Percentiles rank a stretch among this genome's conserved stretches.
These are phyloP conservation scores for Epichloe glyceriae DNA, from an alignment of 2,329 filamentous ascomycete species.

Conservation along the genomic window DNA sequence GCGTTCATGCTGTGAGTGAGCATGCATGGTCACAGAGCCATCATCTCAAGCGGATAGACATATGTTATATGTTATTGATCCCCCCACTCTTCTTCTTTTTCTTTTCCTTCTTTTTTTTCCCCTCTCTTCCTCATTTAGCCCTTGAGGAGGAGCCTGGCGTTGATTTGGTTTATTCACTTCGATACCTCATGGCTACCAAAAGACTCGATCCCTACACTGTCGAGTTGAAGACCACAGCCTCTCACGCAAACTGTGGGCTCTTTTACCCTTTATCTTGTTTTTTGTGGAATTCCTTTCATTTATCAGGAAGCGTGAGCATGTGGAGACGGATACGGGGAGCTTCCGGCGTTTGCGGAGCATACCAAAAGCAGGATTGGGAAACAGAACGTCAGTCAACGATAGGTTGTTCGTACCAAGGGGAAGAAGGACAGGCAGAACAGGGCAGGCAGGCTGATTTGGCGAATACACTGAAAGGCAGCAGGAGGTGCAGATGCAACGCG, in stretches of 20 bases:
- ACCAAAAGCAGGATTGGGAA: conserved; percentile 4
- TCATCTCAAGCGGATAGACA: too few species aligned
- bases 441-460: background rate
- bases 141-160: background rate
- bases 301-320: background rate
- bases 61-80: background rate
- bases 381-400: background rate
- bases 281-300: background rate
- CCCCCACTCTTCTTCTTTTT: background rate
- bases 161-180: background rate
- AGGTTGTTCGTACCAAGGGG: background rate
- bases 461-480: background rate
- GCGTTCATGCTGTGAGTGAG: background rate
- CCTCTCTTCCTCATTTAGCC: background rate
- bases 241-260: background rate
- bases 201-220: background rate
- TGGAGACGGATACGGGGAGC: background rate
- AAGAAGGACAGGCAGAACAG: background rate
- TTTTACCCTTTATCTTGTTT: background rate
- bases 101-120: background rate
- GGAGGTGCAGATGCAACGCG: conserved; percentile 7
- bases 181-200: background rate
- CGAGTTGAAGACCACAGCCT: background rate
- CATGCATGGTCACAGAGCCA: background rate
- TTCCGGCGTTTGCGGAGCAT: conserved; percentile 6